A percentile compares a stretch with the other conserved stretches of the same genome.
Conservation (phyloP, 176 grass and related monocot species). For the Carex pumila region DNA sequence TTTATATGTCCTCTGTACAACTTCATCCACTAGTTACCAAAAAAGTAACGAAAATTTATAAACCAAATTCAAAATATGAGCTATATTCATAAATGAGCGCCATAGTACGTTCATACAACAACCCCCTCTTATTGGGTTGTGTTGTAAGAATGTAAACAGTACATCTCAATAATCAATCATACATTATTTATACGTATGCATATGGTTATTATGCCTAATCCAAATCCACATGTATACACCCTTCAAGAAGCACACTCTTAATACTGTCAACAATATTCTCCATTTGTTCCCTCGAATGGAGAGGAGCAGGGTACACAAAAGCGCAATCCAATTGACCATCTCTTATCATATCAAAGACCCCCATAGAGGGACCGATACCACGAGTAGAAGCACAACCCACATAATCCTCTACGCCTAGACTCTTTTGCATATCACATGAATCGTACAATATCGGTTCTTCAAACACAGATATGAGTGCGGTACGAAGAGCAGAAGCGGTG, state of each 20-base stretch:
- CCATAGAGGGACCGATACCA: conserved; percentile 64
- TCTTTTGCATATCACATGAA: conserved; percentile 22
- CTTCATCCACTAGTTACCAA: background rate
- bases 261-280: conserved; percentile 41
- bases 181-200: background rate
- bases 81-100: background rate
- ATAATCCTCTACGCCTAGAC: conserved; percentile 59
- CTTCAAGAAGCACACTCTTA: conserved; percentile 39
- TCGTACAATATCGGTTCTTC: conserved; percentile 47
- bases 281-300: conserved; percentile 81
- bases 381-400: conserved; percentile 53
- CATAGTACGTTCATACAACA: background rate
- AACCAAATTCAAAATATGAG: background rate
- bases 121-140: background rate
- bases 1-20: background rate
- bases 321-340: conserved; percentile 53
- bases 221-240: conserved; percentile 19
- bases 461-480: conserved; percentile 68
- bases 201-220: conserved; percentile 3
- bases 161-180: background rate
- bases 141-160: background rate
- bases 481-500: conserved; percentile 44
- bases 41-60: too few species aligned
- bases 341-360: conserved; percentile 60
- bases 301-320: conserved; percentile 65